Conservation (phyloP, 768 basidiomycete genomes). For the Pholiota microspora region DNA sequence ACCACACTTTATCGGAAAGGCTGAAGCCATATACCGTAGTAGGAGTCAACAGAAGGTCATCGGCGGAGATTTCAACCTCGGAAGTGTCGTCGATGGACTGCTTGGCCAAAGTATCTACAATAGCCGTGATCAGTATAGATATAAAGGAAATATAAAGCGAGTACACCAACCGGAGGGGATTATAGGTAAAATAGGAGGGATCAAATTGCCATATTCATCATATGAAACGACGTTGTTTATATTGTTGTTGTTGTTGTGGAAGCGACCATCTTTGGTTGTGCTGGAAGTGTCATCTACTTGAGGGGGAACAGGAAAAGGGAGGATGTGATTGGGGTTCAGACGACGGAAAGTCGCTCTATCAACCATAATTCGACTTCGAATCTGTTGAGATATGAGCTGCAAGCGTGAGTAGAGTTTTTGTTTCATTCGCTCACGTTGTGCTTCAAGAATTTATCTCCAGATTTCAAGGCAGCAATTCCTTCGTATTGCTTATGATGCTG, state of each 20-base stretch:
- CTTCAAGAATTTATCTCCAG: slow-evolving; percentile 35
- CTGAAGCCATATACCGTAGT: slow-evolving; percentile 64
- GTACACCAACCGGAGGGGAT: not conserved
- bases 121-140: not conserved
- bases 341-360: slow-evolving; percentile 57
- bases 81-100: slow-evolving; percentile 21
- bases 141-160: not conserved
- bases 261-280: slow-evolving; percentile 3
- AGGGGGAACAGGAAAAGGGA: slow-evolving; percentile 35
- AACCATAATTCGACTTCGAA: slow-evolving; percentile 59
- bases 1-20: slow-evolving; percentile 56
- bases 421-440: slow-evolving; percentile 41
- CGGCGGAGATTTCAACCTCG: slow-evolving; percentile 41
- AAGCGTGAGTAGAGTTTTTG: too few relatives aligned
- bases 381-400: slow-evolving; percentile 36
- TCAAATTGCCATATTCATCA: slow-evolving; percentile 20
- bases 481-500: slow-evolving; percentile 56
- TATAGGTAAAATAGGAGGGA: not conserved
- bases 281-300: slow-evolving; percentile 18
- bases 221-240: not conserved
- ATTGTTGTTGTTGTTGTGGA: slow-evolving; percentile 7
- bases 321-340: slow-evolving; percentile 48
- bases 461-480: slow-evolving; percentile 46
- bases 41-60: slow-evolving; percentile 54
- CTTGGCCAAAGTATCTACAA: not conserved